These are phyloP conservation scores for Globisporangium lucens DNA, from an alignment of 352 stramenopile genomes.

Conservation along the genomic window DNA sequence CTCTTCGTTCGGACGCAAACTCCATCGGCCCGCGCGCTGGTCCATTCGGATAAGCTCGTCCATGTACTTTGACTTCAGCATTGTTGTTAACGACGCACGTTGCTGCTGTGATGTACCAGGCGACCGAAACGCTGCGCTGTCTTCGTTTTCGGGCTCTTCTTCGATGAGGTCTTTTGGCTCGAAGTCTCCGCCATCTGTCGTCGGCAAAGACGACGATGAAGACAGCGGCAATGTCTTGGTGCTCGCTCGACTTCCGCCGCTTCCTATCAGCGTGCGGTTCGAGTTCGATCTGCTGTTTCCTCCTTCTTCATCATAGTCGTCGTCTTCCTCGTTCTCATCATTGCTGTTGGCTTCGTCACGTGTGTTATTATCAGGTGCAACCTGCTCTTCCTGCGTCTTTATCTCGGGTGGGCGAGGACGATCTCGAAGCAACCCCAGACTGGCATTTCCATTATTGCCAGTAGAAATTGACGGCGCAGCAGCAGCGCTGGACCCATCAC, in stretches of 20 bases:
- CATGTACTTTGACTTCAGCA: conserved; percentile 63
- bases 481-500: background rate
- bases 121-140: conserved; percentile 9
- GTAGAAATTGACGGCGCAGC: conserved; percentile 17
- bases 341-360: conserved; percentile 14
- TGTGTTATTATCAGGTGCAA: background rate
- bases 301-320: conserved; percentile 13
- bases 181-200: conserved; percentile 34
- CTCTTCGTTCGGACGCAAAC: conserved; percentile 25
- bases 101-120: conserved; percentile 8
- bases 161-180: conserved; percentile 32
- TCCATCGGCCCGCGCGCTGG: conserved; percentile 35
- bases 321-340: conserved; percentile 25
- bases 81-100: conserved; percentile 47
- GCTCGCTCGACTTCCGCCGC: conserved; percentile 37
- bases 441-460: conserved; percentile 29
- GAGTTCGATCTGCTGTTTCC: conserved; percentile 31
- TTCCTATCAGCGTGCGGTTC: conserved; percentile 47
- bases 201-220: conserved; percentile 38
- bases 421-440: background rate
- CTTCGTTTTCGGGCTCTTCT: conserved; percentile 43
- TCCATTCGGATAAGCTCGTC: conserved; percentile 47
- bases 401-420: conserved; percentile 10
- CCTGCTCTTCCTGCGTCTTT: conserved; percentile 7
- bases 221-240: conserved; percentile 54